Percentiles rank a stretch among this genome's conserved stretches.
These are phyloP conservation scores for Quercus phellos DNA, from an alignment of 331 rosid species.

Conservation along the genomic window DNA sequence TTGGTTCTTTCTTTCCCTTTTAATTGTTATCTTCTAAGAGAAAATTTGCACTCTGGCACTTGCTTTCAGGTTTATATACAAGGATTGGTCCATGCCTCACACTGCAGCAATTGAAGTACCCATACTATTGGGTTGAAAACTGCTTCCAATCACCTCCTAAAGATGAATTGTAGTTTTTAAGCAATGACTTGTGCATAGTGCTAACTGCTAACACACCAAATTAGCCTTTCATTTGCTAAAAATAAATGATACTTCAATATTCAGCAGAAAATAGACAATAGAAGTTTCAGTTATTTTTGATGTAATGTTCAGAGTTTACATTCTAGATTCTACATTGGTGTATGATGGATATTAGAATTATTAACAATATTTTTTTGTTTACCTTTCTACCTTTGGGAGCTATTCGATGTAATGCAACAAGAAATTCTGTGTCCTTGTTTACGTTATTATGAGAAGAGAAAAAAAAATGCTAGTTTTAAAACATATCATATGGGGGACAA, in stretches of 20 bases:
- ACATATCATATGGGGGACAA: no score
- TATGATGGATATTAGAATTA: neutral
- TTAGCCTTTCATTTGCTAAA: no score
- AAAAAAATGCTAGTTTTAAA: no score
- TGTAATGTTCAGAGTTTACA: neutral
- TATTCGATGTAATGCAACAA: neutral
- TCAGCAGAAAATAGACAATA: neutral
- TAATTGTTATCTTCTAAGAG: neutral
- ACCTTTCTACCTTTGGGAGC: neutral
- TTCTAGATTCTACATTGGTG: neutral
- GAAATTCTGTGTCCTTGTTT: neutral
- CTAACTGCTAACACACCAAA: no score
- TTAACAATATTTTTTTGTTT: neutral
- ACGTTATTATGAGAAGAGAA: neutral
- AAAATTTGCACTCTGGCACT: conserved; percentile 12
- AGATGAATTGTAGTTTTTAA: no score
- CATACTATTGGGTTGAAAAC: conserved; percentile 20
- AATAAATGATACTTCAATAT: neutral
- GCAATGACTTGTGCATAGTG: no score
- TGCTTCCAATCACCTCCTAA: no score
- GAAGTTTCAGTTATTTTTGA: neutral
- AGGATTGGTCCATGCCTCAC: conserved; percentile 89
- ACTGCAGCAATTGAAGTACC: conserved; percentile 74
- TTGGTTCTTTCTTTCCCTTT: neutral
- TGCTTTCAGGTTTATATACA: conserved; percentile 62